Base-by-base conservation (phyloP, 1,139 yeast genomes). In the Debaryomyces udenii region DNA sequence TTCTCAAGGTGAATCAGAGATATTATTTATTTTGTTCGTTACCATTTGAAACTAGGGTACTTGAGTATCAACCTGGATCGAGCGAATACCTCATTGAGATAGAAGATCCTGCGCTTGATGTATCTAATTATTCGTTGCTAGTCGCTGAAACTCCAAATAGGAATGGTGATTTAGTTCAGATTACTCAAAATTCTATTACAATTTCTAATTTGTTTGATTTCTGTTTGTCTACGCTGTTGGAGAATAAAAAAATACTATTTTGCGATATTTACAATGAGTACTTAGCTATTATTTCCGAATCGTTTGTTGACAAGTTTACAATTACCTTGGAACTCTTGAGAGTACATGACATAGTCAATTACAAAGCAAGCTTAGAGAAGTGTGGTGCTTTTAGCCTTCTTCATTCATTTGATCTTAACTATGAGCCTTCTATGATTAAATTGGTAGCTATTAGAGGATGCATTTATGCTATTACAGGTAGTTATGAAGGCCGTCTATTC, bases 21-120 rank as follows among this genome's bases (percentile, higher is more conserved):
- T 15, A 46, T 2, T 71, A 57, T 41, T 45, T 74, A 16, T 49
- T 70, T 3, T 63, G 76, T 39, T 55, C 71, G 3, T 61, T 66
- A 35, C 61, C 75, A 3, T 74, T 68, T 47, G 67, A 64, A 40
- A 66, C 78, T 0, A 41, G 62, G 6, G 50, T 74, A 1, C 53
- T 71, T 11, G 74, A 69, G 44, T 60, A 55, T 37, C 64, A 58
- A 20, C 44, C 47, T 1, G 33, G 31, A 9, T 33, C 38, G 45
- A 23, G 42, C 44, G 15, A 59, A 48, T 26, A 27, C 10, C 37
- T 46, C 51, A 43, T 56, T 4, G 70, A 67, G 39, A 56, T 68
- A 9, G 62, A 57, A 30, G 56, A 55, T 6, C 51, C 59, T 1
- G 44, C 38, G 6, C 41, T 61, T 2, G 35, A 45, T 6, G 23